Percentiles rank a stretch among this genome's conserved stretches.
These are phyloP conservation scores for Erysimum cheiri DNA, from an alignment of 441 rosid genomes.

Conservation along the genomic window DNA sequence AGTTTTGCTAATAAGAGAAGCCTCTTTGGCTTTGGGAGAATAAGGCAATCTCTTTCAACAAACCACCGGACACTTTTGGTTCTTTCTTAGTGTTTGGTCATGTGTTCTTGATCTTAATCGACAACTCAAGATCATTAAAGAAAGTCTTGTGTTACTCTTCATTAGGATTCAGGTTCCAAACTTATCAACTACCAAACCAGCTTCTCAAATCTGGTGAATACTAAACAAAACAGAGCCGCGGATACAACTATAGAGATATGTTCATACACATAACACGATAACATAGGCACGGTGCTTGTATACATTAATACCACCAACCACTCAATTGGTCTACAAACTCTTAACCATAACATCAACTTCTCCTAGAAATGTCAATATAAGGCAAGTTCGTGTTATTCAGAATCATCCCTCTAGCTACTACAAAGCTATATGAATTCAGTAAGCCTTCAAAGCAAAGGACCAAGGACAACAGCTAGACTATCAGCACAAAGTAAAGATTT, in stretches of 20 bases:
- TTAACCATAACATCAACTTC: background rate
- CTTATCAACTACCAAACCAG: background rate
- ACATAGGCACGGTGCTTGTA: background rate
- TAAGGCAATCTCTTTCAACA: background rate
- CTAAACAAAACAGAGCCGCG: background rate
- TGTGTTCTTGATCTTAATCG: background rate
- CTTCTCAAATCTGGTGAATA: background rate
- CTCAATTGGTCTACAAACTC: conserved; percentile 2
- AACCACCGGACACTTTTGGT: background rate
- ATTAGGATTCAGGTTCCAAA: background rate
- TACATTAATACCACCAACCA: background rate
- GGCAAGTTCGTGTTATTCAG: background rate
- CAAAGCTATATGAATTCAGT: background rate
- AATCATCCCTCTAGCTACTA: conserved; percentile 4
- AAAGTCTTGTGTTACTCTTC: background rate
- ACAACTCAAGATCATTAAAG: conserved; percentile 11
- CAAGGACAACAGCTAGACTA: conserved; percentile 3
- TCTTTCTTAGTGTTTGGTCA: background rate
- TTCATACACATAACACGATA: background rate
- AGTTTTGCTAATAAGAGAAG: background rate
- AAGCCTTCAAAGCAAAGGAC: no score
- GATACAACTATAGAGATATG: background rate
- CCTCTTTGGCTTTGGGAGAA: no score
- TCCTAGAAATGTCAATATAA: background rate
- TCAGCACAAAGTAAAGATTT: conserved; percentile 1